Evolutionary conservation across 2,329 filamentous ascomycete species (phyloP).

Genomic region (Pyrenophora teres): DNA sequence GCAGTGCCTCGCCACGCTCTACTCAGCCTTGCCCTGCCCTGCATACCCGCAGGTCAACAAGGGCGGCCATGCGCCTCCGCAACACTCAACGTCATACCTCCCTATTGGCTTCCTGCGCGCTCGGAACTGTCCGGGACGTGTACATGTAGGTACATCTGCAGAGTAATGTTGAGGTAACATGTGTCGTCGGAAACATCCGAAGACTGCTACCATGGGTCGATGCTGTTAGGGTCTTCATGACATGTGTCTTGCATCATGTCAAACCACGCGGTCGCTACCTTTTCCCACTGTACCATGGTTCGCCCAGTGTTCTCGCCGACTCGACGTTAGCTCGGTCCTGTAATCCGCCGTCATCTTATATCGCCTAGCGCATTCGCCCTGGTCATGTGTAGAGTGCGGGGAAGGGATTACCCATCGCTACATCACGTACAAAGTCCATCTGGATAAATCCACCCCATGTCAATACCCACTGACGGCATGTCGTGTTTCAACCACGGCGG

Average conservation of each 20-base stretch:
- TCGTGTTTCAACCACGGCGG: too few species aligned
- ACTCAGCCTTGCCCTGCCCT: slow-evolving; percentile 14
- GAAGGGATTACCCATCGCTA: not conserved
- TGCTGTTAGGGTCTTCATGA: not conserved
- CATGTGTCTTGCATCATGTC: slow-evolving; percentile 15
- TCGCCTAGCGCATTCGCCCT: not conserved
- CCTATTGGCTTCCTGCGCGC: not conserved
- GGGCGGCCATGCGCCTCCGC: not conserved
- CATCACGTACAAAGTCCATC: too few species aligned
- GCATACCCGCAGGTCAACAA: slow-evolving; percentile 4
- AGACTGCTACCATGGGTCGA: slow-evolving; percentile 7
- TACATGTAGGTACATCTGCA: too few species aligned
- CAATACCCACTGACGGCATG: too few species aligned
- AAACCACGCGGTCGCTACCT: slow-evolving; percentile 10
- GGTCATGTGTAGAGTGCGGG: not conserved
- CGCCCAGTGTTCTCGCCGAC: slow-evolving; percentile 4
- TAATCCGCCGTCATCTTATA: not conserved
- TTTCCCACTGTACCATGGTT: slow-evolving; percentile 11
- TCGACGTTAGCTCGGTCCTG: not conserved
- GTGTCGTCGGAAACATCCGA: not conserved
- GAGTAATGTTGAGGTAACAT: not conserved
- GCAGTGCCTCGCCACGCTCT: slow-evolving; percentile 10
- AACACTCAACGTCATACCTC: slow-evolving; percentile 3
- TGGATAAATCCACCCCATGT: too few species aligned
- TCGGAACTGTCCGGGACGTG: too few species aligned